These are phyloP conservation scores for Podospora fimiseda DNA, from an alignment of 495 filamentous ascomycete genomes.

Conservation along the genomic window DNA sequence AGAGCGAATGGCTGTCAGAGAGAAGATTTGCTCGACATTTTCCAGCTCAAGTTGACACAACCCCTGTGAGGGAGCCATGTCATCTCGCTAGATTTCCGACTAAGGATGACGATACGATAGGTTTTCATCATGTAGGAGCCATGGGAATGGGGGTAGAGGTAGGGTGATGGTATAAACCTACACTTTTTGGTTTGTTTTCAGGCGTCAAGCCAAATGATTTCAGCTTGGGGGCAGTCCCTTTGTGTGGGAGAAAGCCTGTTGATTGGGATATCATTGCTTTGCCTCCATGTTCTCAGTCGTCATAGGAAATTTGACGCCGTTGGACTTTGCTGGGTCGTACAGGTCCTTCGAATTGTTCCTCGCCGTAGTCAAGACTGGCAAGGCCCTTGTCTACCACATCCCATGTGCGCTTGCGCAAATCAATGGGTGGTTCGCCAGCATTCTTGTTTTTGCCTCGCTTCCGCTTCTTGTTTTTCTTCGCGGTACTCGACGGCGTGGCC, in stretches of 20 bases:
- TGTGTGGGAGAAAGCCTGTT: too few relatives aligned
- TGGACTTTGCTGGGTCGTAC: constrained; percentile 25
- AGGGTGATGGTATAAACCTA: constrained; percentile 6
- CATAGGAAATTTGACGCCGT: constrained; percentile 43
- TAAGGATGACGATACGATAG: constrained; percentile 63
- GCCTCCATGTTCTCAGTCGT: constrained; percentile 30
- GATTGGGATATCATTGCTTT: not conserved
- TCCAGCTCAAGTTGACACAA: constrained; percentile 28
- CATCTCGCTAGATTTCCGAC: constrained; percentile 41
- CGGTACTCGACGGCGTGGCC: constrained; percentile 25
- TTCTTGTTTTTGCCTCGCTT: constrained; percentile 31
- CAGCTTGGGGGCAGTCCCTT: not conserved
- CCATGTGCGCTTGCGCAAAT: constrained; percentile 54
- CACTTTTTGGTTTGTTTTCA: not conserved
- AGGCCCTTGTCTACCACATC: constrained; percentile 49
- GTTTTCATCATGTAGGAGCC: constrained; percentile 49
- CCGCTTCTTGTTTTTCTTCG: constrained; percentile 27
- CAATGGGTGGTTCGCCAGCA: constrained; percentile 41
- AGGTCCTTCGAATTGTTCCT: constrained; percentile 22
- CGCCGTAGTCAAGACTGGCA: constrained; percentile 48
- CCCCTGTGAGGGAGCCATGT: constrained; percentile 19
- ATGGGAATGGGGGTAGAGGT: constrained; percentile 4
- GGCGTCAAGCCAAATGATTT: not conserved
- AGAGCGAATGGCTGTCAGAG: constrained; percentile 41
- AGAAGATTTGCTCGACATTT: constrained; percentile 59